Evolutionary conservation across 345 rosid species (phyloP), one percentile per base, ranked within the genome.

Genomic region (Lepidium sativum): DNA sequence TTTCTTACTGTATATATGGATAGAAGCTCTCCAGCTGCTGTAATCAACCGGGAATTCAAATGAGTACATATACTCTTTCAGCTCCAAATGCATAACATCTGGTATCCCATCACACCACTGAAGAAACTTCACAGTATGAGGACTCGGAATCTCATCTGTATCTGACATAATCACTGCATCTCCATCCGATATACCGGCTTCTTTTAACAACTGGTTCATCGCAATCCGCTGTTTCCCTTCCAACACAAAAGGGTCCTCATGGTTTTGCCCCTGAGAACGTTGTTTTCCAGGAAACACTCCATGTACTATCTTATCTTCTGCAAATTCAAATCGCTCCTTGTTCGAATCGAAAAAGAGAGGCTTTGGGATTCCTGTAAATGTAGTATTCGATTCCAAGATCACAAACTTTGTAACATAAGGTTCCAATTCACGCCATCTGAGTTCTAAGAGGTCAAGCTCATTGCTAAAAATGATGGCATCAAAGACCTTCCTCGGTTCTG

Each of bases 51-150:
- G 96, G 60, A 87, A 92, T 71, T 92, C 96, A 4, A 89, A 92
- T 1, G 97, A 89, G 53, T 92, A 92, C 86, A 86, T 60, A 81
- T 92, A 90, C 27, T 92, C 77, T 74, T 71, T 83, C 72, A 92
- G 47, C 78, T 90, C 95, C 1, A 89, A 81, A 65, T 94, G 97
- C 72, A 88, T 20, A 16, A 78, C 48, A 9, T 85, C 75, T 0
- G 96, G 97, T 44, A 89, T 65, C 12, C 85, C 95, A 10, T 84
- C 88, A 9, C 96, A 92, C 99, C 97, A 87, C 45, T 86, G 91
- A 2, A 92, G 56, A 17, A 89, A 70, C 37, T 80, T 84, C 51
- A 92, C 63, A 1, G 99, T 85, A 62, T 87, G 87, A 0, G 84
- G 97, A 56, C 97, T 89, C 6, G 96, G 97, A 50, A 94, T 81